A percentile compares a stretch with the other conserved stretches of the same genome.
Conservation (phyloP, 2,329 filamentous ascomycete species). For the Stagonosporopsis chrysanthemi region DNA sequence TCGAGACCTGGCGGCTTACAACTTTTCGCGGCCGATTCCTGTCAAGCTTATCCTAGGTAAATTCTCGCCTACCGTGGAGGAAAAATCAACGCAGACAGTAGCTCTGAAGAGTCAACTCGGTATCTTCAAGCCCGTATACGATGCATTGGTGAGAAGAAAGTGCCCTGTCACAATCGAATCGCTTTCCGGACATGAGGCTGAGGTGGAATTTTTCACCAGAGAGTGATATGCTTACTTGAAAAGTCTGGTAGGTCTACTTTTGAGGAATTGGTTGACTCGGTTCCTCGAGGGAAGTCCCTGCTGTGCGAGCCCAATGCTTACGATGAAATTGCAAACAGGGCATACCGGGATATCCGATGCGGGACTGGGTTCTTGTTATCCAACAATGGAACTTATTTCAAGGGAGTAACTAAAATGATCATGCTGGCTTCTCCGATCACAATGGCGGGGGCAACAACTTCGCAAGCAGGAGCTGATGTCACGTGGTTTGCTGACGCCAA, state of each 20-base stretch:
- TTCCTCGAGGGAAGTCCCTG: neutral
- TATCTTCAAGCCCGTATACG: conserved; percentile 10
- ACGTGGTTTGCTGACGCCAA: conserved; percentile 1
- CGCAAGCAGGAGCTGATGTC: neutral
- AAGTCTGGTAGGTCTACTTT: neutral
- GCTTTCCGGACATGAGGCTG: neutral
- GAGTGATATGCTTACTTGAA: neutral
- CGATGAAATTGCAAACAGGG: neutral
- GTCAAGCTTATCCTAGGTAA: conserved; percentile 12
- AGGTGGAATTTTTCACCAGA: neutral
- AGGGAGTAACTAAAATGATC: neutral
- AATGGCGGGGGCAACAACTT: no score
- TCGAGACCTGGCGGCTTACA: neutral
- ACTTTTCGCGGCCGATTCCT: neutral
- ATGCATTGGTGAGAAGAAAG: neutral
- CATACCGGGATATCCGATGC: no score
- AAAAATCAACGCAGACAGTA: neutral
- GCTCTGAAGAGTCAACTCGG: neutral
- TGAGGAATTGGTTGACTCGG: no score
- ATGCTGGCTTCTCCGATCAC: neutral
- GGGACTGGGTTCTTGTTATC: neutral
- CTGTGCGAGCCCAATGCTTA: neutral
- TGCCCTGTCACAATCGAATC: conserved; percentile 5
- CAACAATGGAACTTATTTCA: neutral
- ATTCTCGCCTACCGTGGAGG: neutral